Base-by-base conservation (phyloP, 345 rosid species). In the Camelina sativa region DNA sequence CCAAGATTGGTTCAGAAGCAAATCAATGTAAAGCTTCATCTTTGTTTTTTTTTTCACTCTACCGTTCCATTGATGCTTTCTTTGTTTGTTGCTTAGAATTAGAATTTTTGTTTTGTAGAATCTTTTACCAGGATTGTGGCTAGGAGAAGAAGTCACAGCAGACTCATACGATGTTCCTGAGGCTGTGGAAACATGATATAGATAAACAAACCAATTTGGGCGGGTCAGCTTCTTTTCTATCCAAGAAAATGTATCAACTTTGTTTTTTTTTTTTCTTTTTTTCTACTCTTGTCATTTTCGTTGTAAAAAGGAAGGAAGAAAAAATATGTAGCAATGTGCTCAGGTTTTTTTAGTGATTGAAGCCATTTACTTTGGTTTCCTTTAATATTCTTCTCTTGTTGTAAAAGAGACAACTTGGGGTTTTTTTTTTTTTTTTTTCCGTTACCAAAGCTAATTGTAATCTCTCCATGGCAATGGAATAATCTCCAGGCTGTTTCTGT, bases 61-160 rank as follows among this genome's bases (percentile, higher is more conserved):
- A 15, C 19, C 43, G 4, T 35, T 4, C 7, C 44, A 30, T 37
- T 11, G 4, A 7, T 61, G 19, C 40, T 23, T 28, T 28, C 30
- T 28, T 28, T 28, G 30, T 28, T 28, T 78, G n/a, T 53, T 64
- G 40, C 40, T 56, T 46, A 5, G 11, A 12, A 5, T 32, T 32
- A 7, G 1, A 10, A 10, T 40, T 3, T 64, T 53, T 11, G 3
- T 40, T 4, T 13, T 74, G 80, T 86, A 89, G 95, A 55, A 81
- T 38, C 74, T 89, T 11, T 87, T 83, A 59, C 90, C 90, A 0
- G 92, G 92, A 10, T 64, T 83, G 65, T 87, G 92, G 92, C 56
- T 89, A 69, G 75, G 82, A 37, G 81, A 78, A 58, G 85, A 87
- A 80, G 83, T 89, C 47, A 81, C 88, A 16, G 77, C 65, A 56